These are phyloP conservation scores for Coleophoma cylindrospora DNA, from an alignment of 2,329 filamentous ascomycete genomes.

Conservation along the genomic window DNA sequence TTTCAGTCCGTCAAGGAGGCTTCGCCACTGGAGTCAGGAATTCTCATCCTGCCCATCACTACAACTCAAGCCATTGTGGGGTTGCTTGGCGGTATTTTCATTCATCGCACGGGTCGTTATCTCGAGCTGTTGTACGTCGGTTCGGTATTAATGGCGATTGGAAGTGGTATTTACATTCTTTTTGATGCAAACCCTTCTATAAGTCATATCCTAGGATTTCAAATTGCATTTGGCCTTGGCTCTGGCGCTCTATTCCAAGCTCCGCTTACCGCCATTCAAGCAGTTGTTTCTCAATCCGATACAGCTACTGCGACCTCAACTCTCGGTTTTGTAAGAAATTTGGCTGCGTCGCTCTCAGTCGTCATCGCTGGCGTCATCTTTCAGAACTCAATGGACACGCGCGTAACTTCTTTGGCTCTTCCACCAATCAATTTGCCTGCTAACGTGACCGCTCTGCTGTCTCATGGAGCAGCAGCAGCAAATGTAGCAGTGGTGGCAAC, in stretches of 20 bases:
- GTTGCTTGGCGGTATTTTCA: constrained; percentile 43
- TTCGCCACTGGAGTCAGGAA: constrained; percentile 62
- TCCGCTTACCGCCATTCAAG: constrained; percentile 64
- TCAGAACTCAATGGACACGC: constrained; percentile 41
- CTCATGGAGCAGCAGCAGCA: constrained; percentile 1
- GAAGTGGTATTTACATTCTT: constrained; percentile 59
- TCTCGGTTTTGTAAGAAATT: constrained; percentile 53
- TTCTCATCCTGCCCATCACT: constrained; percentile 68
- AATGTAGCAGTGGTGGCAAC: constrained; percentile 28
- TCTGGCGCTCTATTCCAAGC: constrained; percentile 66
- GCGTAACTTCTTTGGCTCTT: background rate
- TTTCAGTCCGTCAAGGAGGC: constrained; percentile 64
- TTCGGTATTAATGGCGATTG: constrained; percentile 54
- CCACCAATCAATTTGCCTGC: constrained; percentile 17
- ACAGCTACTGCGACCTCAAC: constrained; percentile 64
- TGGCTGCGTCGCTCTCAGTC: constrained; percentile 40
- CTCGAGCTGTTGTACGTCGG: constrained; percentile 54
- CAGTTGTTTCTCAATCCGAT: constrained; percentile 53
- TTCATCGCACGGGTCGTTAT: constrained; percentile 60
- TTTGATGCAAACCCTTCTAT: constrained; percentile 51
- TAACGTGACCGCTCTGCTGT: constrained; percentile 20
- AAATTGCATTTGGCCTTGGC: constrained; percentile 59
- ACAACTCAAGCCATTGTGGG: constrained; percentile 60
- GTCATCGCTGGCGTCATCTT: constrained; percentile 46
- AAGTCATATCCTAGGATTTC: constrained; percentile 53